Percentiles rank a stretch among this genome's conserved stretches.
Evolutionary conservation across 148 eudicot species (phyloP).

Genomic region (Heliamphora exappendiculata): DNA sequence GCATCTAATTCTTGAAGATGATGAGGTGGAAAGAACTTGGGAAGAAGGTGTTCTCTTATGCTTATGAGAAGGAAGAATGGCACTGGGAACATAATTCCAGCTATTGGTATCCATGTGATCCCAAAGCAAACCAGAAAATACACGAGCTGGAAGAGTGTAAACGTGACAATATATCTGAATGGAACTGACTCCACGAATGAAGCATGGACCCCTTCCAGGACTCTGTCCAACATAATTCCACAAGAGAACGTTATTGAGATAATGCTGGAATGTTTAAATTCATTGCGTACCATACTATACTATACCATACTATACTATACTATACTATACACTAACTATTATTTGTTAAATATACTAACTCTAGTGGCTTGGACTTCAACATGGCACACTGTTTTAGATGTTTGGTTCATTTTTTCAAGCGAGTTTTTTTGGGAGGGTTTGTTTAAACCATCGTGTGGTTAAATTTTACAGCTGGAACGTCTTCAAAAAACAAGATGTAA

Average conservation of each 20-base stretch:
- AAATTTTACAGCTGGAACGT: too few species aligned
- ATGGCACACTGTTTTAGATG: too few species aligned
- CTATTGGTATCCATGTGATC: slow-evolving; percentile 66
- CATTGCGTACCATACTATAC: background rate
- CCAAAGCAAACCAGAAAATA: slow-evolving; percentile 63
- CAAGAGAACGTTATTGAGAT: background rate
- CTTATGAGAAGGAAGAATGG: slow-evolving; percentile 54
- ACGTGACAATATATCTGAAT: slow-evolving; percentile 48
- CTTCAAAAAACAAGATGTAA: too few species aligned
- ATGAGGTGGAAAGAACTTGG: slow-evolving; percentile 37
- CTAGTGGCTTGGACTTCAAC: background rate
- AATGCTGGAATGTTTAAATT: background rate
- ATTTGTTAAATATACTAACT: too few species aligned
- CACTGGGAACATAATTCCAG: slow-evolving; percentile 59
- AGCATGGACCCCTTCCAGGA: slow-evolving; percentile 56
- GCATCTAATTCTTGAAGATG: slow-evolving; percentile 63
- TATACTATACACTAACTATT: too few species aligned
- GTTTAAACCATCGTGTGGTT: too few species aligned
- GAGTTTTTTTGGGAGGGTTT: too few species aligned
- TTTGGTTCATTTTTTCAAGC: too few species aligned
- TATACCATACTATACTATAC: background rate
- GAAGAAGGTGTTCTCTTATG: slow-evolving; percentile 46
- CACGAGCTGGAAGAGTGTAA: slow-evolving; percentile 46
- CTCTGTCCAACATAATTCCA: slow-evolving; percentile 24
- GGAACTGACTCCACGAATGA: slow-evolving; percentile 67